Conservation (phyloP, 2,329 filamentous ascomycete genomes). For the Aspergillus arachidicola region DNA sequence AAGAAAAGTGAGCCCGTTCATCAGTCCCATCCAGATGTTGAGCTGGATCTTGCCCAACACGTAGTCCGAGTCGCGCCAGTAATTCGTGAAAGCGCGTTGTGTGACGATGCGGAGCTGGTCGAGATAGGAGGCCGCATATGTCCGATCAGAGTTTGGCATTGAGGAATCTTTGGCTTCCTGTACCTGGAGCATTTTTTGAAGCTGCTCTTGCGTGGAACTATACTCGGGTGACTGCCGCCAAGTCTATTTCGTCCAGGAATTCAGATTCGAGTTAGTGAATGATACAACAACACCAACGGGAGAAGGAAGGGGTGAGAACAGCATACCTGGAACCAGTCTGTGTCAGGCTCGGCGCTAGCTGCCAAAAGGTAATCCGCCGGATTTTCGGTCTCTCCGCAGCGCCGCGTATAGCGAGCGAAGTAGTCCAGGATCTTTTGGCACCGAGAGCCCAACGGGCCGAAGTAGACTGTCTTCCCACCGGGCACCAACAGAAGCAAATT, state of each 20-base stretch:
- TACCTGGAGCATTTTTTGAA: background rate
- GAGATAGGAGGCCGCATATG: conserved; percentile 40
- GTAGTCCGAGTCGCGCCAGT: conserved; percentile 21
- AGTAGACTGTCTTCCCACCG: conserved; percentile 55
- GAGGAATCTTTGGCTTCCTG: background rate
- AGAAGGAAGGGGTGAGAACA: background rate
- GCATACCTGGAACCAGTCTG: background rate
- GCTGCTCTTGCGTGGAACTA: background rate
- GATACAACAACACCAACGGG: background rate
- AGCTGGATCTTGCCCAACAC: conserved; percentile 10
- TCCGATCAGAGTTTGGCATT: background rate
- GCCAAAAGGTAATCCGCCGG: conserved; percentile 11
- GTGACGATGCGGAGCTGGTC: conserved; percentile 65
- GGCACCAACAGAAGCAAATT: conserved; percentile 54
- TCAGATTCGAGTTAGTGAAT: background rate
- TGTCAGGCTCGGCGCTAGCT: background rate
- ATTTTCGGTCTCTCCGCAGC: conserved; percentile 3
- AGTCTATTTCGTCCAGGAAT: background rate
- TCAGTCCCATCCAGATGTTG: conserved; percentile 10
- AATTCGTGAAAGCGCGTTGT: conserved; percentile 14
- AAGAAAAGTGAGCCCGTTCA: conserved; percentile 15
- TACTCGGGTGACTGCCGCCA: background rate
- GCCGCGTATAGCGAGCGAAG: conserved; percentile 5
- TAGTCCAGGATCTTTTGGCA: conserved; percentile 18
- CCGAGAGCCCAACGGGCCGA: conserved; percentile 36